Conservation (phyloP, 2,329 filamentous ascomycete genomes). For the Penicillium nordicum region DNA sequence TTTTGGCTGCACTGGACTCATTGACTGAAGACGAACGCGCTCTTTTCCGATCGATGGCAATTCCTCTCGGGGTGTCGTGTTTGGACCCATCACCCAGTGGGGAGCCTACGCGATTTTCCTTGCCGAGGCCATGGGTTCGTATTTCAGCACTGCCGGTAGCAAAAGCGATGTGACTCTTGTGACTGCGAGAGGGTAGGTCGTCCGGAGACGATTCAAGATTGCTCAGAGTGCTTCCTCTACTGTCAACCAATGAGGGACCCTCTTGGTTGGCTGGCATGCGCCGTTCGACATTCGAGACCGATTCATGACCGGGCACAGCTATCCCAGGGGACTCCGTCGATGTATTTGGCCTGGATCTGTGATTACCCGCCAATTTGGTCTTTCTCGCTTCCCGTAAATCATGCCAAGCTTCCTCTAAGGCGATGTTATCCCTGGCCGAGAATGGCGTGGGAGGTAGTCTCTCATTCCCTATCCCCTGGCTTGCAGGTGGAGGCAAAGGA, state of each 20-base stretch:
- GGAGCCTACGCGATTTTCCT: slow-evolving; percentile 20
- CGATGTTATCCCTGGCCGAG: slow-evolving; percentile 71
- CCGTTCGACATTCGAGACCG: slow-evolving; percentile 3
- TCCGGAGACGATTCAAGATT: slow-evolving; percentile 17
- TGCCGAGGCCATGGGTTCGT: slow-evolving; percentile 6
- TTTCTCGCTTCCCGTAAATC: slow-evolving; percentile 44
- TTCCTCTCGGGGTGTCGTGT: slow-evolving; percentile 6
- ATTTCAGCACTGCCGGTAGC: slow-evolving; percentile 9
- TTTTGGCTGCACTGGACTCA: slow-evolving; percentile 28
- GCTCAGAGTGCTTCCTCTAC: slow-evolving; percentile 17
- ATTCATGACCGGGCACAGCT: slow-evolving; percentile 25
- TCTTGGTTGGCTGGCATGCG: slow-evolving; percentile 14
- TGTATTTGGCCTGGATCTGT: slow-evolving; percentile 7
- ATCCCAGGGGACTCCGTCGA: slow-evolving; percentile 18
- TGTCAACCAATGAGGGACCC: slow-evolving; percentile 16
- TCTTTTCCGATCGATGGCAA: slow-evolving; percentile 26
- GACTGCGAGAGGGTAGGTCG: slow-evolving; percentile 9
- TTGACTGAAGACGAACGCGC: slow-evolving; percentile 32
- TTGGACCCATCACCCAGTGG: slow-evolving; percentile 16
- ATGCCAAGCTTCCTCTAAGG: slow-evolving; percentile 75
- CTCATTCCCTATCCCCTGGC: slow-evolving; percentile 46
- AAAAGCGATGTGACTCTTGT: slow-evolving; percentile 11
- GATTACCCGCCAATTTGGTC: slow-evolving; percentile 5
- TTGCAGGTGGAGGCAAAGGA: slow-evolving; percentile 55
- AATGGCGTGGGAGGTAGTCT: slow-evolving; percentile 72